Conservation (phyloP, 257 asterid genomes). For the Lycium ferocissimum region DNA sequence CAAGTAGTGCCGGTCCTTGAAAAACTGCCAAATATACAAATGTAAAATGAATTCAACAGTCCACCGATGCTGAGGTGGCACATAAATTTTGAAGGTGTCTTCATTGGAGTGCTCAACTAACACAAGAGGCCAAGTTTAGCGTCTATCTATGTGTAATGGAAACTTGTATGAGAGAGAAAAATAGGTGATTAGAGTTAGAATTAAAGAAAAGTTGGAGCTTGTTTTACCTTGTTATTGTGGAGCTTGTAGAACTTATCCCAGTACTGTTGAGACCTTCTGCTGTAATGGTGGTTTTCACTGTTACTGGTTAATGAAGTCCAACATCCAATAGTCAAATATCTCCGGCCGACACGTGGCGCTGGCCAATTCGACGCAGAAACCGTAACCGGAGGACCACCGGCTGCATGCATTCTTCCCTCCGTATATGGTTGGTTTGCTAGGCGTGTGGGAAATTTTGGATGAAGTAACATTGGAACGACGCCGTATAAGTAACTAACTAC, state of each 20-base stretch:
- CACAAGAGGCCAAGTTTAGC: no score
- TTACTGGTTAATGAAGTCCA: neutral
- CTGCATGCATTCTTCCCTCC: constrained; percentile 15
- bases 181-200: no score
- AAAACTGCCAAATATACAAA: constrained; percentile 52
- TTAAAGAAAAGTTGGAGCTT: neutral
- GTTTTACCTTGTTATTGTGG: constrained; percentile 72
- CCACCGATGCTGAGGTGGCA: no score
- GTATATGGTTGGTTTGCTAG: neutral
- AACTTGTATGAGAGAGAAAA: no score
- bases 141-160: no score
- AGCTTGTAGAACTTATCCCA: constrained; percentile 81
- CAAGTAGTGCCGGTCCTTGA: constrained; percentile 81
- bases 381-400: neutral
- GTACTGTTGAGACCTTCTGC: constrained; percentile 50
- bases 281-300: constrained; percentile 48
- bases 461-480: neutral
- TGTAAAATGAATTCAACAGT: constrained; percentile 3
- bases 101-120: no score
- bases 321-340: neutral
- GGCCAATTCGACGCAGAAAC: neutral
- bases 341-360: neutral
- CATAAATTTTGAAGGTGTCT: no score
- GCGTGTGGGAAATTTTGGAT: neutral
- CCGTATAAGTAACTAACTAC: neutral